Conservation (phyloP, 768 basidiomycete species). For the Suillus placidus region DNA sequence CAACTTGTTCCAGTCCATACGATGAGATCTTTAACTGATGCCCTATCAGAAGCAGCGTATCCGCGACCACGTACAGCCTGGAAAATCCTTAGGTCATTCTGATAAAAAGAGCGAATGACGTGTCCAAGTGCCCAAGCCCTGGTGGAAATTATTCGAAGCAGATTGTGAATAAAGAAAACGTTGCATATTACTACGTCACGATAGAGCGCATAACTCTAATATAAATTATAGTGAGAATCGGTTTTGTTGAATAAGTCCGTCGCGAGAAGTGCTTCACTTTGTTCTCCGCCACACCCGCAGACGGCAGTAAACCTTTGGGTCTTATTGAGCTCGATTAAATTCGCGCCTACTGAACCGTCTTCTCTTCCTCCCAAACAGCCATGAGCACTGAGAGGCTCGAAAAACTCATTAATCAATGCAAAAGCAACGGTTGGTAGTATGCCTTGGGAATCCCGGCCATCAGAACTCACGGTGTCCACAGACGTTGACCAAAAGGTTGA, state of each 20-base stretch:
- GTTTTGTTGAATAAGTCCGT: conserved; percentile 4
- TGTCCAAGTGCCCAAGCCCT: background rate
- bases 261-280: conserved; percentile 7
- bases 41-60: conserved; percentile 80
- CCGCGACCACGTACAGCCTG: conserved; percentile 81
- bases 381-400: conserved; percentile 63
- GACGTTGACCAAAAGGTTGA: conserved; percentile 84
- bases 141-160: background rate
- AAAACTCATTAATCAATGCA: conserved; percentile 65
- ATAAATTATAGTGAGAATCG: conserved; percentile 5
- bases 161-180: conserved; percentile 8
- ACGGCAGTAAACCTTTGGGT: conserved; percentile 16
- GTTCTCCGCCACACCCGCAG: conserved; percentile 24
- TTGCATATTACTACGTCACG: background rate
- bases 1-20: background rate
- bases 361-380: conserved; percentile 25
- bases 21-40: conserved; percentile 11
- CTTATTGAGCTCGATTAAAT: conserved; percentile 22
- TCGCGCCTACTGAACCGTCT: conserved; percentile 10
- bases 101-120: conserved; percentile 51
- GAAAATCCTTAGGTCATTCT: conserved; percentile 84
- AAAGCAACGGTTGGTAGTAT: conserved; percentile 55
- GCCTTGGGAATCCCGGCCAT: conserved; percentile 12
- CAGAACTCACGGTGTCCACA: conserved; percentile 32
- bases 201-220: background rate